Conservation (phyloP, 805 yeast genomes). For the Ogataea thermomethanolica region DNA sequence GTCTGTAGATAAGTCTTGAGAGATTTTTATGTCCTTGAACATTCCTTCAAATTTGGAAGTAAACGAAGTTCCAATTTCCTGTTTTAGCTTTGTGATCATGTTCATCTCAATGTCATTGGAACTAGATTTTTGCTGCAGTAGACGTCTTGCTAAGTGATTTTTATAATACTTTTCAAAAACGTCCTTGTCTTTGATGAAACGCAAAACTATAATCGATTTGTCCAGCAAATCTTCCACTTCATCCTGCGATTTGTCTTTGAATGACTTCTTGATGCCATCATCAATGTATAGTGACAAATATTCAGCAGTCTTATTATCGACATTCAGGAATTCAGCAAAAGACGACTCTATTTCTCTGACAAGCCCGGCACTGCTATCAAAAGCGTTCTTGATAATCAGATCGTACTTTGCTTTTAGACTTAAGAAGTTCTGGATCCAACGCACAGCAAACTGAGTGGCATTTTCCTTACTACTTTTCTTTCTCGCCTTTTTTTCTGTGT, state of each 20-base stretch:
- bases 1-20: constrained; percentile 44
- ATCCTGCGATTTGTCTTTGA: constrained; percentile 44
- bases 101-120: constrained; percentile 64
- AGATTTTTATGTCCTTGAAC: constrained; percentile 72
- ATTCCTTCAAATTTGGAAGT: constrained; percentile 80
- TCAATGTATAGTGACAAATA: constrained; percentile 57
- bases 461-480: constrained; percentile 30
- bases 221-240: constrained; percentile 46
- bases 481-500: constrained; percentile 15
- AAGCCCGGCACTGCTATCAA: constrained; percentile 46
- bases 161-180: constrained; percentile 81
- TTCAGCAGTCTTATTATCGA: constrained; percentile 46
- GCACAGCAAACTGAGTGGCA: constrained; percentile 53
- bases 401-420: constrained; percentile 49
- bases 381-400: constrained; percentile 43
- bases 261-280: constrained; percentile 47
- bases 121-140: constrained; percentile 45
- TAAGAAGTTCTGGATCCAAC: constrained; percentile 64
- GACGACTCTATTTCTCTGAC: constrained; percentile 57
- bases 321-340: constrained; percentile 58
- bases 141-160: constrained; percentile 79
- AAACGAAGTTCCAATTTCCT: constrained; percentile 76
- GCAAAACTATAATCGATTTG: constrained; percentile 58
- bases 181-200: constrained; percentile 77
- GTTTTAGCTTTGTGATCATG: constrained; percentile 62